Conservation (phyloP, 768 basidiomycete genomes). For the Ramaria sp. region DNA sequence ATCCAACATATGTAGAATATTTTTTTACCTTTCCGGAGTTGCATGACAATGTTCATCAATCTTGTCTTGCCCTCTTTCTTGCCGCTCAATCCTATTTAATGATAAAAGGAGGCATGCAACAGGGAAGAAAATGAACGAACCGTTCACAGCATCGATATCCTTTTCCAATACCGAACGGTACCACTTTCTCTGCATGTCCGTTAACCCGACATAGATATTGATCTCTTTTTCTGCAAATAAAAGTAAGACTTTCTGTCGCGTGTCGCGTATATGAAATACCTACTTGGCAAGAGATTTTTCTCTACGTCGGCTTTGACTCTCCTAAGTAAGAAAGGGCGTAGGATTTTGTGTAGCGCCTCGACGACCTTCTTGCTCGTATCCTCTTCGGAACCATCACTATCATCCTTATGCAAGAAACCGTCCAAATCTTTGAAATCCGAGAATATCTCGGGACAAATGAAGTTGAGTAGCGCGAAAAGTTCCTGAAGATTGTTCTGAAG, state of each 20-base stretch:
- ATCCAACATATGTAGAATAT: not conserved
- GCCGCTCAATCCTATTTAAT: constrained; percentile 61
- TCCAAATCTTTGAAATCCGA: constrained; percentile 87
- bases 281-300: constrained; percentile 88
- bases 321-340: constrained; percentile 87
- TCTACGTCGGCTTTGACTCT: constrained; percentile 96
- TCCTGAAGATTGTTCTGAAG: constrained; percentile 96
- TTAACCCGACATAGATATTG: constrained; percentile 94
- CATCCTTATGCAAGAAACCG: constrained; percentile 85
- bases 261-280: constrained; percentile 11
- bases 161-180: constrained; percentile 93
- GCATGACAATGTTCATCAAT: constrained; percentile 99
- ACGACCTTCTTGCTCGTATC: constrained; percentile 89
- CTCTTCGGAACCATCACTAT: constrained; percentile 53
- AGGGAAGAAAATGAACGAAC: constrained; percentile 27
- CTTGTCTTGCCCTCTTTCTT: constrained; percentile 99
- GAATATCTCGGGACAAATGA: constrained; percentile 95
- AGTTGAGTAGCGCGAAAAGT: constrained; percentile 84
- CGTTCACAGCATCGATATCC: constrained; percentile 98
- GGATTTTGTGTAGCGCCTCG: constrained; percentile 92
- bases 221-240: constrained; percentile 79
- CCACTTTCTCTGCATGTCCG: constrained; percentile 98
- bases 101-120: not conserved
- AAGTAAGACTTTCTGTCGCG: not conserved
- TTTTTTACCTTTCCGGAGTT: constrained; percentile 28